A percentile compares a stretch with the other conserved stretches of the same genome.
These are phyloP conservation scores for Solanum neorickii DNA, from an alignment of 257 asterid species.

Conservation along the genomic window DNA sequence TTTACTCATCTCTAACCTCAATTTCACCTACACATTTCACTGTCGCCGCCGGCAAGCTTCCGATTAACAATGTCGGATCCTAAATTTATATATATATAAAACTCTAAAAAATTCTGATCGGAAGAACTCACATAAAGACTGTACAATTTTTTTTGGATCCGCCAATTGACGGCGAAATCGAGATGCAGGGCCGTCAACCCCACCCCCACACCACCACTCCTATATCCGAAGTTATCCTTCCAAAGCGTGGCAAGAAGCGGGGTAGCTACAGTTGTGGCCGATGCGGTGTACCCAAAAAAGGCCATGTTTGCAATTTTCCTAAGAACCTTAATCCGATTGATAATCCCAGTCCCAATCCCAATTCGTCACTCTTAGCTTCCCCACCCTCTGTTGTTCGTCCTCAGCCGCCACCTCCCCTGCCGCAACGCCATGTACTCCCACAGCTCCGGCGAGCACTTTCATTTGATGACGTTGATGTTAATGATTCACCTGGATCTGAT, in stretches of 20 bases:
- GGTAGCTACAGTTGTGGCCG: slow-evolving; percentile 92
- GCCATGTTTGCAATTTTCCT: slow-evolving; percentile 45
- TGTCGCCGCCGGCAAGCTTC: neutral
- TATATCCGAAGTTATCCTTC: slow-evolving; percentile 31
- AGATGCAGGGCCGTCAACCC: slow-evolving; percentile 41
- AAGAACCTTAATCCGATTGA: neutral
- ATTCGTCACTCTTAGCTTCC: neutral
- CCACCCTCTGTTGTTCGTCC: slow-evolving; percentile 26
- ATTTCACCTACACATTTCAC: neutral
- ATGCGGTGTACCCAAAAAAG: slow-evolving; percentile 82
- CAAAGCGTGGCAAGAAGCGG: slow-evolving; percentile 48
- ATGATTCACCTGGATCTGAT: slow-evolving; percentile 18
- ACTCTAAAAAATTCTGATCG: neutral
- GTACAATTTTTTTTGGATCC: neutral
- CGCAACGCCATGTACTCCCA: neutral
- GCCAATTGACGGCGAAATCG: neutral
- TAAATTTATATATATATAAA: neutral
- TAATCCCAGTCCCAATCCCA: neutral
- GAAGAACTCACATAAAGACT: neutral
- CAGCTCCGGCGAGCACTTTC: slow-evolving; percentile 60
- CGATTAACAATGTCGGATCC: neutral
- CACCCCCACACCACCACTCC: slow-evolving; percentile 72
- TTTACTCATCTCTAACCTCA: neutral
- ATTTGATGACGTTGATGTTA: slow-evolving; percentile 50
- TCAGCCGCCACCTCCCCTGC: neutral